Percentiles rank a stretch among this genome's conserved stretches.
These are phyloP conservation scores for Pleomassaria siparia DNA, from an alignment of 2,329 filamentous ascomycete genomes.

Conservation along the genomic window DNA sequence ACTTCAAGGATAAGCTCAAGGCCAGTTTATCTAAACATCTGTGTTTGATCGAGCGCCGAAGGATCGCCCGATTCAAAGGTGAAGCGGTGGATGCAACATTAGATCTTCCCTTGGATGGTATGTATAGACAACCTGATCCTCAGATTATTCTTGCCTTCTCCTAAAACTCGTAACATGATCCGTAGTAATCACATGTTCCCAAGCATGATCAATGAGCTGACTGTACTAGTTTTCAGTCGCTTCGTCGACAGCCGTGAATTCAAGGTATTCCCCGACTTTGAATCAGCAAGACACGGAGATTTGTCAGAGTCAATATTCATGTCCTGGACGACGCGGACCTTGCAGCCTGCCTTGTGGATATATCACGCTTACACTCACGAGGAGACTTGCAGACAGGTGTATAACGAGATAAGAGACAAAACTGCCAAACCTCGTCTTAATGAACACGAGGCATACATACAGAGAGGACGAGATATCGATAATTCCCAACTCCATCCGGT, in stretches of 20 bases:
- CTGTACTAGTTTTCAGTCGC: too few species aligned
- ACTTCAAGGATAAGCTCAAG: conserved; percentile 26
- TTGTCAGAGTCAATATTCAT: too few species aligned
- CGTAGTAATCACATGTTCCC: not conserved
- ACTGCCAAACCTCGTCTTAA: not conserved
- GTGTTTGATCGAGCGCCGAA: conserved; percentile 32
- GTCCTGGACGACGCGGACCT: too few species aligned
- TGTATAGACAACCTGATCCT: not conserved
- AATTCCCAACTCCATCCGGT: too few species aligned
- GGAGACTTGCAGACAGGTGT: not conserved
- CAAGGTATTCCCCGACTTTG: conserved; percentile 30
- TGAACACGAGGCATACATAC: not conserved
- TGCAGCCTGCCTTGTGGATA: conserved; percentile 12
- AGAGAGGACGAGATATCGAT: not conserved
- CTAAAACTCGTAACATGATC: not conserved
- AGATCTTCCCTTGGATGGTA: conserved; percentile 22
- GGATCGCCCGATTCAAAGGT: conserved; percentile 33
- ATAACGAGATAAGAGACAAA: not conserved
- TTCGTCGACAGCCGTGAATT: too few species aligned
- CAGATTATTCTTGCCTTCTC: not conserved
- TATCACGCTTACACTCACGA: conserved; percentile 7
- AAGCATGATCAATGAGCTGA: conserved; percentile 16
- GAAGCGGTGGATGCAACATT: conserved; percentile 22
- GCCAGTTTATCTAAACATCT: conserved; percentile 35
- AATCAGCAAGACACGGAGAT: conserved; percentile 2